Base-by-base conservation (phyloP, 2,329 filamentous ascomycete species). In the Hyphodiscus sp. region DNA sequence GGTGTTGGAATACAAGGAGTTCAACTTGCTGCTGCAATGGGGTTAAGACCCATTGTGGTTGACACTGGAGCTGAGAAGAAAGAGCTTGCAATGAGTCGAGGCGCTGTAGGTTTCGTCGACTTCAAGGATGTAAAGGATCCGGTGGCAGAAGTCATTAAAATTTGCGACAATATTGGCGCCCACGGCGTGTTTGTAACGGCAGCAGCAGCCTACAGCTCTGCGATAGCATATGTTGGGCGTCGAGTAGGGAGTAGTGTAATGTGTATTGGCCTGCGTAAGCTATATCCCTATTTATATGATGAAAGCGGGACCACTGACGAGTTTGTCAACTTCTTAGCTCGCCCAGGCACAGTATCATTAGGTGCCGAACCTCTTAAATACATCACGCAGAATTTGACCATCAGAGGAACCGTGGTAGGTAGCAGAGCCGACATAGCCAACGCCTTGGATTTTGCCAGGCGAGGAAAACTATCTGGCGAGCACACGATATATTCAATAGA, bases 121-220 rank as follows among this genome's bases (percentile, higher is more conserved):
- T 96, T 92, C 70, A 75, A 73, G 50, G 83, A 73, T 54, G 85
- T 94, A 62, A 81, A 82, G 62, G 87, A 91, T 58, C 90, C 96
- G 61, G 87, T 89, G 75, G 82, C 81, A 61, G 88, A 92, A 58
- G 90, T 96, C 60, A 87, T 51, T 10, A 20, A 38, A 13, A 45
- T 55, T n/a, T 50, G 48, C 2, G 49, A 47, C 13, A 52, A 52
- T 1, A 51, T 33, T n/a, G 55, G 55, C 2, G 55, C 55, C 2
- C 55, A 57, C 43, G 55, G 52, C 1, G 30, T 57, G 16, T 55
- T 57, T 43, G 55, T 57, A 1, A 57, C 55, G 13, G 52, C 55
- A 16, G 15, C 48, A 9, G 46, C 55, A 2, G 55, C 55, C 2
- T 57, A 57, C 30, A 19, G 26, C 30, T 41, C 16, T 38, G 52